These are phyloP conservation scores for Lycium ferocissimum DNA, from an alignment of 257 asterid genomes.

Conservation along the genomic window DNA sequence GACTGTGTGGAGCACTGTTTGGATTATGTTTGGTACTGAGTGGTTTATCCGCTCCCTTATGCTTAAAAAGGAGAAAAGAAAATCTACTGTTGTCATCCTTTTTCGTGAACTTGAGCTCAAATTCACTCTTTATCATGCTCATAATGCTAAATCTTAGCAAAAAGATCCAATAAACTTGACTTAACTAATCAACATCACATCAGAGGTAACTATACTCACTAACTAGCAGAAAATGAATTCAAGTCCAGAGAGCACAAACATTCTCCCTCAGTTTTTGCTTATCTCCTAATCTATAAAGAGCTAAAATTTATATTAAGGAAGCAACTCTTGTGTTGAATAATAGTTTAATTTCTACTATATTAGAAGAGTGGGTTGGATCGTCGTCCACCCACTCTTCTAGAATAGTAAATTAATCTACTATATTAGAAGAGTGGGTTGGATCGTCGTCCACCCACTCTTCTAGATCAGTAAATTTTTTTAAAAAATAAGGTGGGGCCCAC, in stretches of 20 bases:
- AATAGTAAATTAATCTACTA: too few species aligned
- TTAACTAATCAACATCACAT: neutral
- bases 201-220: neutral
- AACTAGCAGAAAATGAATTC: neutral
- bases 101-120: neutral
- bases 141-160: neutral
- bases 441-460: too few species aligned
- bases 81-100: neutral
- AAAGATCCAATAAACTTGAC: neutral
- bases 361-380: too few species aligned
- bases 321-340: neutral
- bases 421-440: too few species aligned
- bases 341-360: neutral
- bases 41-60: neutral
- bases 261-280: neutral
- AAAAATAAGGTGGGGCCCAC: too few species aligned
- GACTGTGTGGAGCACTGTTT: neutral
- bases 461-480: too few species aligned
- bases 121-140: neutral
- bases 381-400: too few species aligned
- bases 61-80: neutral
- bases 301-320: neutral
- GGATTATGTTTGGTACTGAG: neutral
- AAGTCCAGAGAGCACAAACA: neutral
- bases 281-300: neutral